Base-by-base conservation (phyloP, 805 yeast species). In the Ogataea pini region DNA sequence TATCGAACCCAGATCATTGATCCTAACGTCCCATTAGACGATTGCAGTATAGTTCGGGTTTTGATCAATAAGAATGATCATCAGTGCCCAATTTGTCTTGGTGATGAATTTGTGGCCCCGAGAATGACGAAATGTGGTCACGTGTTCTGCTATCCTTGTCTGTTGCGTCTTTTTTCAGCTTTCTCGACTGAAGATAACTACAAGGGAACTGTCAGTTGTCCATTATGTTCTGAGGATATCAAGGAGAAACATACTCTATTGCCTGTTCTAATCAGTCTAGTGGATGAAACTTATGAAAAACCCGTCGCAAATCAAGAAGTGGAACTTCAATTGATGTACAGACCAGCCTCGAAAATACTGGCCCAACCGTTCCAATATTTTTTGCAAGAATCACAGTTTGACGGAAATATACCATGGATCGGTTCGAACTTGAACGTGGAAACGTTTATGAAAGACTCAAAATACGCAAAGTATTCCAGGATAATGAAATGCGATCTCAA, bases 91-190 rank as follows among this genome's bases (percentile, higher is more conserved):
- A 92, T 94, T 22, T 94, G 99, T 64, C 71, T 94, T 12, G 77
- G 84, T 27, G 95, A 89, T 43, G 83, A 82, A 12, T 87, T 94
- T 12, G 79, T 86, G 14, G 97, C 97, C 0, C 97, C 99, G 2
- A 73, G 98, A 47, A 95, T 94, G 98, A 83, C 89, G 24, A 77
- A 83, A 10, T 94, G 99, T 70, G 99, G 99, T 4, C 99, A 94
- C 63, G 77, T 90, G 13, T 80, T 94, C 60, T 94, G 99, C 62
- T 75, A 80, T 47, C 80, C 90, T 12, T 94, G 99, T 65, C 67
- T 92, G 25, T 65, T 90, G 47, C 79, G 90, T 38, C 79, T 87
- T 58, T 70, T 89, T 37, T 86, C 79, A 31, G 80, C 83, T 16
- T 48, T 54, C 19, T 72, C 72, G 19, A 61, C 68, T 6, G 64